Conservation (phyloP, 2,329 filamentous ascomycete species). For the Fusarium incarnatum region DNA sequence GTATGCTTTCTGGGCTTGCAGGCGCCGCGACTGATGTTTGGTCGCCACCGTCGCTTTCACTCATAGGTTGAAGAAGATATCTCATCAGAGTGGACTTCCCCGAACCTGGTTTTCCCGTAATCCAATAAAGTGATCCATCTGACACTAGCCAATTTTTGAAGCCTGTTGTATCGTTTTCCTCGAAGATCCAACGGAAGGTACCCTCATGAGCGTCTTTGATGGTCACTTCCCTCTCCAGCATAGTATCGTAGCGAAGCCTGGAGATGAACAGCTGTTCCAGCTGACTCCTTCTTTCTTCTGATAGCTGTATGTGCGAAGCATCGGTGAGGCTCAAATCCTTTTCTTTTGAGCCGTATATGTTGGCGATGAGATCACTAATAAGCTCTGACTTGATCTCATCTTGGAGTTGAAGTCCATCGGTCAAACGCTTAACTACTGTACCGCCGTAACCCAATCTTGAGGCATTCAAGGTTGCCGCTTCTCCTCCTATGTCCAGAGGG, state of each 20-base stretch:
- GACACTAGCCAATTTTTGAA: constrained; percentile 27
- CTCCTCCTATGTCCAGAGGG: rapidly evolving
- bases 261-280: constrained; percentile 6
- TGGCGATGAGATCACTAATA: background rate
- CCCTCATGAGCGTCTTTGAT: constrained; percentile 21
- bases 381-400: background rate
- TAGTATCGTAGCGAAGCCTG: constrained; percentile 11
- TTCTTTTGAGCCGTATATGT: background rate
- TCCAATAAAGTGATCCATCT: constrained; percentile 7
- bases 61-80: constrained; percentile 2
- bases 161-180: background rate
- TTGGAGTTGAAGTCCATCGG: background rate
- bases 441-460: background rate
- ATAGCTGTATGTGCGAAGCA: background rate
- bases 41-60: background rate
- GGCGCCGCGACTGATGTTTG: rapidly evolving
- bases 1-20: rapidly evolving
- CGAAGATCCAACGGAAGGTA: constrained; percentile 25
- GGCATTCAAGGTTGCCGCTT: no score
- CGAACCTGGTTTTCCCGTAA: constrained; percentile 25
- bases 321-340: background rate
- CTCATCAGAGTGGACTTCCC: constrained; percentile 19
- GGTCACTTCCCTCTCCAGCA: constrained; percentile 13
- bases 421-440: background rate
- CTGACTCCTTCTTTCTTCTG: background rate